These are phyloP conservation scores for Tubosaeta sp. DNA, from an alignment of 768 basidiomycete genomes.

Conservation along the genomic window DNA sequence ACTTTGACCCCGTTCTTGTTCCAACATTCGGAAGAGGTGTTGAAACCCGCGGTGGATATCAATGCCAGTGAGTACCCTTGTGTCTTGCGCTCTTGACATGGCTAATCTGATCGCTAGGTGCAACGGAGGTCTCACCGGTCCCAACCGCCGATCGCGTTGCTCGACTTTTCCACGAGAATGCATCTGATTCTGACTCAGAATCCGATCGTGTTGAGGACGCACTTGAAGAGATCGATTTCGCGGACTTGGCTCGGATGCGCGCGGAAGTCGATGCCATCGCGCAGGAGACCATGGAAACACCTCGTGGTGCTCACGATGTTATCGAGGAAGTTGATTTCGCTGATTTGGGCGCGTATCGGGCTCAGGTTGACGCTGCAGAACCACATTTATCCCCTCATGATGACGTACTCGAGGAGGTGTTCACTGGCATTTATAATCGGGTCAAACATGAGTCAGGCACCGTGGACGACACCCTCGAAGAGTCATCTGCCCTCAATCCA, in stretches of 20 bases:
- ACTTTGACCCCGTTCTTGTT: slow-evolving; percentile 48
- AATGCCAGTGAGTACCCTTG: slow-evolving; percentile 39
- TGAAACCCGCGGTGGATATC: slow-evolving; percentile 50
- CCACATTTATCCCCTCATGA: slow-evolving; percentile 9
- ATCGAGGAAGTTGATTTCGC: slow-evolving; percentile 51
- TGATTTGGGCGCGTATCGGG: slow-evolving; percentile 26
- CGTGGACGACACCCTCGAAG: neutral
- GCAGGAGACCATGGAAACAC: neutral
- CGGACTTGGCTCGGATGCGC: slow-evolving; percentile 49
- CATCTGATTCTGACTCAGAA: slow-evolving; percentile 20
- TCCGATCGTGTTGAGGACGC: slow-evolving; percentile 32
- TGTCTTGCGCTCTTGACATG: neutral
- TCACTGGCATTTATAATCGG: slow-evolving; percentile 35
- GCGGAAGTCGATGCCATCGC: slow-evolving; percentile 35
- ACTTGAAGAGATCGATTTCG: slow-evolving; percentile 63
- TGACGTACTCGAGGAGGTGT: slow-evolving; percentile 30
- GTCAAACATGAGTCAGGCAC: slow-evolving; percentile 1
- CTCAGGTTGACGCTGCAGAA: slow-evolving; percentile 10
- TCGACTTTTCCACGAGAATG: slow-evolving; percentile 52
- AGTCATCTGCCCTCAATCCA: slow-evolving; percentile 5
- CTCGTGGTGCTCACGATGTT: slow-evolving; percentile 14
- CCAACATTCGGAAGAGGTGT: slow-evolving; percentile 55
- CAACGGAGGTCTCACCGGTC: slow-evolving; percentile 51
- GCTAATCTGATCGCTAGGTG: slow-evolving; percentile 6
- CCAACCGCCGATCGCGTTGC: slow-evolving; percentile 71